Percentiles rank a stretch among this genome's conserved stretches.
phyloP scores from a whole-genome alignment of 768 basidiomycete species.

The Mycena amicta region DNA sequence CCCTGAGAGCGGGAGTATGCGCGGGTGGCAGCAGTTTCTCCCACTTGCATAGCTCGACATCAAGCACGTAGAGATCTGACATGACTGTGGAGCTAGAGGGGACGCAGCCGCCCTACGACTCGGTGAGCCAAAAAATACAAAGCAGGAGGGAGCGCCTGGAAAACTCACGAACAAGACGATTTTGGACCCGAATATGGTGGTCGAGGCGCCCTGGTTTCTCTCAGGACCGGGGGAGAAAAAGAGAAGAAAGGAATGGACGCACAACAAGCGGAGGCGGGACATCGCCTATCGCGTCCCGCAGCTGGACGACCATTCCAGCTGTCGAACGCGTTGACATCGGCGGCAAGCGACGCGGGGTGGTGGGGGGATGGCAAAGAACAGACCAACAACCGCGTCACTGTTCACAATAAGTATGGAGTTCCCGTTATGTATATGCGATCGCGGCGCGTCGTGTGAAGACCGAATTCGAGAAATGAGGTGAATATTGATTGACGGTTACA shows the following conservation, averaged over 20 bases:
- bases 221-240: no score
- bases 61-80: slow-evolving; percentile 15
- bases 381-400: neutral
- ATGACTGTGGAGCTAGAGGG: slow-evolving; percentile 1
- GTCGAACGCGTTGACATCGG: slow-evolving; percentile 8
- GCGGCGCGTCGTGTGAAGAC: neutral
- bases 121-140: no score
- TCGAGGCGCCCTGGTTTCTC: slow-evolving; percentile 22
- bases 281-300: slow-evolving; percentile 12
- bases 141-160: neutral
- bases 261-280: slow-evolving; percentile 11
- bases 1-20: slow-evolving; percentile 4
- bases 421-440: neutral
- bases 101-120: slow-evolving; percentile 10
- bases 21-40: slow-evolving; percentile 5
- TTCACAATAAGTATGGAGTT: no score
- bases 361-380: neutral
- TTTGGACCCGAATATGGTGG: slow-evolving; percentile 17
- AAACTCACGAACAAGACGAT: slow-evolving; percentile 22
- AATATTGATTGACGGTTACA: neutral
- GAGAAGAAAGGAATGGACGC: neutral
- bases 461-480: neutral
- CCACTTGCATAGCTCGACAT: slow-evolving; percentile 24
- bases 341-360: neutral
- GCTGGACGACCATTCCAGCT: slow-evolving; percentile 9